Conservation (phyloP, 768 basidiomycete genomes). For the Suillus variegatus region DNA sequence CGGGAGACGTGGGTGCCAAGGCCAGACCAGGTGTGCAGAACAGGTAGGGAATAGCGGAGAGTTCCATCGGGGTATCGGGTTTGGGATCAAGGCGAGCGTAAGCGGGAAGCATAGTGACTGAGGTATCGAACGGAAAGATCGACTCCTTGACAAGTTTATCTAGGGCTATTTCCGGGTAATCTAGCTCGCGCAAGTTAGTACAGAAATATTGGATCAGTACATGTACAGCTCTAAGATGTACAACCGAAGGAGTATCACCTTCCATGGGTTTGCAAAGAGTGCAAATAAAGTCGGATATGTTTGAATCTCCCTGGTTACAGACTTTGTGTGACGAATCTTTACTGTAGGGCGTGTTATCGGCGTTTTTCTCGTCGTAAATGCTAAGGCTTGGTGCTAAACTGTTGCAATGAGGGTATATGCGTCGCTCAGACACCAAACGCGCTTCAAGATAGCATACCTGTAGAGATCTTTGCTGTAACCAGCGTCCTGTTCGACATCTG, state of each 20-base stretch:
- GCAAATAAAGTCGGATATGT: conserved; percentile 19
- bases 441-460: not conserved
- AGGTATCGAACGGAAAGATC: not conserved
- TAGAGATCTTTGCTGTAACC: not conserved
- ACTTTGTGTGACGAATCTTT: not conserved
- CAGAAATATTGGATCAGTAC: not conserved
- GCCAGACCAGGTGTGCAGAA: conserved; percentile 22
- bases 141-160: not conserved
- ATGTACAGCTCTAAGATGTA: not conserved
- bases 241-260: conserved; percentile 18
- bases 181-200: not conserved
- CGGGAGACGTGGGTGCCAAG: not conserved
- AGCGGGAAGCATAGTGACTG: not conserved
- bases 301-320: conserved; percentile 20
- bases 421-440: not conserved
- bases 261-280: conserved; percentile 21
- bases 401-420: conserved; percentile 3
- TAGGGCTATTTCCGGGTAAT: not conserved
- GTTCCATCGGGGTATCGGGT: conserved; percentile 20
- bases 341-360: too few species aligned
- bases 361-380: not conserved
- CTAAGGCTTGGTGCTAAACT: not conserved
- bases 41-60: conserved; percentile 33
- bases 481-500: not conserved
- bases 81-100: conserved; percentile 15